phyloP scores from a whole-genome alignment of 2,329 filamentous ascomycete species.

The Leptographium galeiforme region DNA sequence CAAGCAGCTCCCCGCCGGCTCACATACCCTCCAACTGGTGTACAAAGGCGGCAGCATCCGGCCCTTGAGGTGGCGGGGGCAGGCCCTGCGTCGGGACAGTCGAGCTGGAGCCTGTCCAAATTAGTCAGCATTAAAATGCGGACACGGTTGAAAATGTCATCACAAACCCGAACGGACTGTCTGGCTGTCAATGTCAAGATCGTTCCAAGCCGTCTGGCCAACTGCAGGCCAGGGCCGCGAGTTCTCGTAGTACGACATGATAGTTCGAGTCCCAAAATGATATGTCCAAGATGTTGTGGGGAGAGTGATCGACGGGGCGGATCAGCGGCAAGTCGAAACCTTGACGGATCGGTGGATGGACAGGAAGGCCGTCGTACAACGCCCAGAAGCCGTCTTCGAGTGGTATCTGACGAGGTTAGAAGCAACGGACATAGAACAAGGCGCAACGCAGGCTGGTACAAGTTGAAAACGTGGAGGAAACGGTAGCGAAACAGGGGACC shows the following conservation, averaged over 20 bases:
- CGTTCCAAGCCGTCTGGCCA: conserved; percentile 16
- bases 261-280: not conserved
- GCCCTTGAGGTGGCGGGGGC: conserved; percentile 8
- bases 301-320: not conserved
- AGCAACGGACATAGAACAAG: not conserved
- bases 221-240: conserved; percentile 15
- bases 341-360: not conserved
- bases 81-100: conserved; percentile 21
- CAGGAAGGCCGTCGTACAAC: not conserved
- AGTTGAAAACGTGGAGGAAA: not conserved
- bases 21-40: conserved; percentile 24
- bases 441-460: not conserved
- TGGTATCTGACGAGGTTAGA: not conserved
- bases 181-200: conserved; percentile 15
- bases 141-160: not conserved
- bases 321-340: not conserved
- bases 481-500: not conserved
- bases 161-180: conserved; percentile 16
- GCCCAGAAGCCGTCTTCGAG: not conserved
- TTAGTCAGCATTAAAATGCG: not conserved
- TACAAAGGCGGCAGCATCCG: conserved; percentile 16
- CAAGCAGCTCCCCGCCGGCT: too few relatives aligned
- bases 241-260: conserved; percentile 18
- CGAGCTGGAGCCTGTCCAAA: conserved; percentile 19
- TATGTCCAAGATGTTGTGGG: not conserved